Conservation (phyloP, 371 early-diverging fungal genomes). For the Entomophthora muscae region DNA sequence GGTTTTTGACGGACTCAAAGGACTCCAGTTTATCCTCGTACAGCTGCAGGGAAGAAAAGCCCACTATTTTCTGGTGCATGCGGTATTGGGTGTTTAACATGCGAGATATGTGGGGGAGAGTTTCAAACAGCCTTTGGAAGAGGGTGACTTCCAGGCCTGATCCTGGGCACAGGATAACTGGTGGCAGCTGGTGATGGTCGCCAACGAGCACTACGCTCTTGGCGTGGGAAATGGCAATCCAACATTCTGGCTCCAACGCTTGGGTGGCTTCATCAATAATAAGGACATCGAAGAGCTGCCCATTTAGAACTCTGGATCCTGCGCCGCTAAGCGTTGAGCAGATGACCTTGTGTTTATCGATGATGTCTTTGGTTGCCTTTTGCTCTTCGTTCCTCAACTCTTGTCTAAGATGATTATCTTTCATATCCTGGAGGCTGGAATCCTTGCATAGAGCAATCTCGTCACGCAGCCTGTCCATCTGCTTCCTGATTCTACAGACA, state of each 20-base stretch:
- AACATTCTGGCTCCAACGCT: constrained; percentile 77
- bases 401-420: constrained; percentile 47
- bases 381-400: constrained; percentile 53
- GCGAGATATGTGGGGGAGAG: constrained; percentile 33
- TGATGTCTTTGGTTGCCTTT: constrained; percentile 40
- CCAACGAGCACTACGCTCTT: constrained; percentile 79
- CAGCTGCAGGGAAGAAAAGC: constrained; percentile 42
- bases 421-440: constrained; percentile 39
- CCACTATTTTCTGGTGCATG: constrained; percentile 70
- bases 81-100: constrained; percentile 75
- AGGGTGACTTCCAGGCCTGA: constrained; percentile 29
- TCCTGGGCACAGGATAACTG: constrained; percentile 39
- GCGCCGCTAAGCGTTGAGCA: constrained; percentile 40
- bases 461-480: constrained; percentile 51
- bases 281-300: constrained; percentile 67
- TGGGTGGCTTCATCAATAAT: constrained; percentile 93
- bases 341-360: constrained; percentile 39
- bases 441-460: constrained; percentile 39
- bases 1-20: constrained; percentile 37
- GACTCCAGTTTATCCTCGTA: constrained; percentile 48
- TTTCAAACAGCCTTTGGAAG: constrained; percentile 50
- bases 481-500: constrained; percentile 52
- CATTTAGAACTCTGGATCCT: constrained; percentile 29
- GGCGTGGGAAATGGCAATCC: constrained; percentile 69
- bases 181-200: constrained; percentile 85